Percentiles rank a stretch among this genome's conserved stretches.
phyloP scores from a whole-genome alignment of 75 land plant species.

The Azolla pinnata region DNA sequence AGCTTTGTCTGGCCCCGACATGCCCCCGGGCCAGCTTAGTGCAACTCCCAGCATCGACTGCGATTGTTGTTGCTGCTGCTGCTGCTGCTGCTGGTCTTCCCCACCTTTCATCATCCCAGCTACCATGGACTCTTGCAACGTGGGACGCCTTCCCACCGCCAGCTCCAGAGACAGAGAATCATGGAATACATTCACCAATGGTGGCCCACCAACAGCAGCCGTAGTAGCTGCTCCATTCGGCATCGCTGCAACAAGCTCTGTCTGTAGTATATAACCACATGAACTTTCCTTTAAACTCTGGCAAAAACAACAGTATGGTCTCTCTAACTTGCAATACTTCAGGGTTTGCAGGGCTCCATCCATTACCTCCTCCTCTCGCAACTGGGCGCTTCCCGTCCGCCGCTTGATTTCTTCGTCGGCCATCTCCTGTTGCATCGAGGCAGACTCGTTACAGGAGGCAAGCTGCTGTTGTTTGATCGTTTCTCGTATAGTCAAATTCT shows the following conservation, averaged over 20 bases:
- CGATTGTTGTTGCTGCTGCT: background rate
- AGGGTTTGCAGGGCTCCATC: background rate
- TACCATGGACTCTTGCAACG: background rate
- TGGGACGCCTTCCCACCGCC: constrained; percentile 4
- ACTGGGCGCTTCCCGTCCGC: constrained; percentile 8
- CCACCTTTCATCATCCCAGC: background rate
- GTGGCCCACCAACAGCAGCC: too few species aligned
- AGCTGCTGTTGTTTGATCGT: constrained; percentile 11
- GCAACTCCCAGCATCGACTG: constrained; percentile 17
- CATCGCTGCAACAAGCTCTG: too few species aligned
- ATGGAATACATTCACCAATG: background rate
- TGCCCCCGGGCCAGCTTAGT: constrained; percentile 14
- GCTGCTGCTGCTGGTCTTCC: constrained; percentile 5
- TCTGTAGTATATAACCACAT: too few species aligned
- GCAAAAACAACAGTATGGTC: background rate
- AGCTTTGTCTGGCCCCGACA: constrained; percentile 33
- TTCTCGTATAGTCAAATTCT: constrained; percentile 14
- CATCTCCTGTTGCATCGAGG: constrained; percentile 3
- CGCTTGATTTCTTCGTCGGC: constrained; percentile 13
- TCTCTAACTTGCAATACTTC: too few species aligned
- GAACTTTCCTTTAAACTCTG: background rate
- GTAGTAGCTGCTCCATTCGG: too few species aligned
- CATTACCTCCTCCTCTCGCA: constrained; percentile 7
- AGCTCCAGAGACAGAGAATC: background rate
- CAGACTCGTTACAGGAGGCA: constrained; percentile 11